A percentile compares a stretch with the other conserved stretches of the same genome.
These are phyloP conservation scores for Candida loeiensis DNA, from an alignment of 805 yeast species.

Conservation along the genomic window DNA sequence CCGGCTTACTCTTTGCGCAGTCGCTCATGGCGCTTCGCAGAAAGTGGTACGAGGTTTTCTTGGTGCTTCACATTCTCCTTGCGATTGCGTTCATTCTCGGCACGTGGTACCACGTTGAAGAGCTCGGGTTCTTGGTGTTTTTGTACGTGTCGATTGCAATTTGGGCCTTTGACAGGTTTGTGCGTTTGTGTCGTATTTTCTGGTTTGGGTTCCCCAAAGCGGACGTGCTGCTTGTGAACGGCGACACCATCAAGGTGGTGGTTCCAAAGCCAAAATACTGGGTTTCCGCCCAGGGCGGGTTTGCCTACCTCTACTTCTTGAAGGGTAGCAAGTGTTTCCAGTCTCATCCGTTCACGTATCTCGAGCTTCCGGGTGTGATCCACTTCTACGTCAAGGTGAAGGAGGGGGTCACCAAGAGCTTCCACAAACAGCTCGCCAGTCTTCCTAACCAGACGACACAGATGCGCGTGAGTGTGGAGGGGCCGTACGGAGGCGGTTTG, in stretches of 20 bases:
- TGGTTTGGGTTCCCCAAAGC: slow-evolving; percentile 44
- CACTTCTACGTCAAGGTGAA: slow-evolving; percentile 50
- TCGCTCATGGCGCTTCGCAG: slow-evolving; percentile 33
- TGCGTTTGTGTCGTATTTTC: slow-evolving; percentile 43
- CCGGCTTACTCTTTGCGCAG: slow-evolving; percentile 29
- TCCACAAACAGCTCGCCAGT: slow-evolving; percentile 21
- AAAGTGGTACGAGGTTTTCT: slow-evolving; percentile 35
- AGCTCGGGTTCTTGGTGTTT: slow-evolving; percentile 28
- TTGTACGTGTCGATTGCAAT: slow-evolving; percentile 38
- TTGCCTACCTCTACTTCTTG: slow-evolving; percentile 53
- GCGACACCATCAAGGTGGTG: slow-evolving; percentile 47
- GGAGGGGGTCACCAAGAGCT: slow-evolving; percentile 46
- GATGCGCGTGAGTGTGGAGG: slow-evolving; percentile 32
- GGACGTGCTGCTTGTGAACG: slow-evolving; percentile 36
- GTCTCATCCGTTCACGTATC: slow-evolving; percentile 64
- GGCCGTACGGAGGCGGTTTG: slow-evolving; percentile 32
- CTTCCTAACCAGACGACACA: slow-evolving; percentile 24
- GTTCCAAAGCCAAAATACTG: slow-evolving; percentile 53
- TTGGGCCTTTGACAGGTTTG: slow-evolving; percentile 49
- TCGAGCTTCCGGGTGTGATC: slow-evolving; percentile 42
- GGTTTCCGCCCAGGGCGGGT: slow-evolving; percentile 59
- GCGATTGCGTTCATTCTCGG: slow-evolving; percentile 44
- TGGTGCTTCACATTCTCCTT: slow-evolving; percentile 31
- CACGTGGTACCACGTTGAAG: slow-evolving; percentile 44
- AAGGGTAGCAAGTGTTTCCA: slow-evolving; percentile 51